Conservation (phyloP, 2,329 filamentous ascomycete genomes). For the Xylaria arbuscula region DNA sequence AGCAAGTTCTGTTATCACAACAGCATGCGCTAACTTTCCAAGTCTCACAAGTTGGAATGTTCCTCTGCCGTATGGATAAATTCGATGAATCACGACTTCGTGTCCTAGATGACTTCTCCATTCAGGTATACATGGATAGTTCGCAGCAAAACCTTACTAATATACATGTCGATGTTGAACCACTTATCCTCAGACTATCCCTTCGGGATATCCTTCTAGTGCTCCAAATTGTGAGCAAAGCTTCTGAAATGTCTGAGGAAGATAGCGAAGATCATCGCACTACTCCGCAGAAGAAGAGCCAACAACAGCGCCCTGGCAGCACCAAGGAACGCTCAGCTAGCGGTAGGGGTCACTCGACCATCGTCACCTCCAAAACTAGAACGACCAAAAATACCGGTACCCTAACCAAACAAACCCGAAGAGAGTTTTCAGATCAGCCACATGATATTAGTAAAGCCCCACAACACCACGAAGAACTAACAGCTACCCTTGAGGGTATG, state of each 20-base stretch:
- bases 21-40: constrained; percentile 95
- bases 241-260: constrained; percentile 84
- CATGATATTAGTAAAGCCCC: constrained; percentile 51
- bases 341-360: constrained; percentile 65
- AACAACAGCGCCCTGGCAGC: constrained; percentile 62
- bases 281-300: constrained; percentile 65
- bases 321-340: constrained; percentile 68
- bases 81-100: constrained; percentile 91
- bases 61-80: constrained; percentile 96
- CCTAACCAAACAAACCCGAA: constrained; percentile 45
- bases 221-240: constrained; percentile 90
- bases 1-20: constrained; percentile 90
- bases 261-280: constrained; percentile 57
- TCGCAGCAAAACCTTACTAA: constrained; percentile 73
- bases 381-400: constrained; percentile 53
- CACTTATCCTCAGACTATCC: constrained; percentile 88
- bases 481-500: constrained; percentile 86
- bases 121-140: constrained; percentile 87
- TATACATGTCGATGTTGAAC: constrained; percentile 89
- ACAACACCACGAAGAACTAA: constrained; percentile 76
- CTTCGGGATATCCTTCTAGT: constrained; percentile 94
- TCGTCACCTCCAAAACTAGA: constrained; percentile 55
- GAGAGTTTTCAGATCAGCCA: constrained; percentile 45
- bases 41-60: constrained; percentile 96
- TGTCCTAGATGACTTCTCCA: constrained; percentile 95